A percentile compares a stretch with the other conserved stretches of the same genome.
Conservation (phyloP, 1,284 basidiomycete species). For the Wallemia ichthyophaga region DNA sequence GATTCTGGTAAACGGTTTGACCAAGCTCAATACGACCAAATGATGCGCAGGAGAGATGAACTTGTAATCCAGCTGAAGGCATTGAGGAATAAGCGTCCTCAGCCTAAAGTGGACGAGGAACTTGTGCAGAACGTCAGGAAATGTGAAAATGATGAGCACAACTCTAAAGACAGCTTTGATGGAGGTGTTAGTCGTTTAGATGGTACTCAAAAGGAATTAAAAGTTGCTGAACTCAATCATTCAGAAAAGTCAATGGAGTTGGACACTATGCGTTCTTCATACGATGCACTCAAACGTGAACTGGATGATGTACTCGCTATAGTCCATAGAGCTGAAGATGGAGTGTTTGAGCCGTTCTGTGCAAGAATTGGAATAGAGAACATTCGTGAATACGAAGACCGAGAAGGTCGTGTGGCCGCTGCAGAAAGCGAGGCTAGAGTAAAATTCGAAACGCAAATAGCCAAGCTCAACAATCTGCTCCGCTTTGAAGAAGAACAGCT, state of each 20-base stretch:
- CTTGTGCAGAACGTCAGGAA: conserved; percentile 44
- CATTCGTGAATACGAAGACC: conserved; percentile 83
- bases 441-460: conserved; percentile 59
- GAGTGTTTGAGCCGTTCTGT: conserved; percentile 54
- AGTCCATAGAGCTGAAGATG: conserved; percentile 50
- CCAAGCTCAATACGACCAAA: conserved; percentile 49
- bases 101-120: conserved; percentile 49
- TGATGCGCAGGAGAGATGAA: conserved; percentile 39
- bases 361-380: conserved; percentile 41
- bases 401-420: conserved; percentile 58
- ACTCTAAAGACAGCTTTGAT: conserved; percentile 28
- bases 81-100: conserved; percentile 46
- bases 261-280: conserved; percentile 24
- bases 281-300: conserved; percentile 25
- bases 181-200: conserved; percentile 36
- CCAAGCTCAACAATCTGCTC: conserved; percentile 35
- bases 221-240: conserved; percentile 29
- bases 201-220: conserved; percentile 37
- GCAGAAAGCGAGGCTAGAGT: conserved; percentile 59
- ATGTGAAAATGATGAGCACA: conserved; percentile 29
- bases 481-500: background rate
- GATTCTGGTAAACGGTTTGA: conserved; percentile 56
- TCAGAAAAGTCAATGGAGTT: background rate
- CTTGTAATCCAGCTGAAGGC: conserved; percentile 52
- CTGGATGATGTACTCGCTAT: conserved; percentile 27